phyloP scores from a whole-genome alignment of 768 basidiomycete genomes.

The Suillus ampliporus region DNA sequence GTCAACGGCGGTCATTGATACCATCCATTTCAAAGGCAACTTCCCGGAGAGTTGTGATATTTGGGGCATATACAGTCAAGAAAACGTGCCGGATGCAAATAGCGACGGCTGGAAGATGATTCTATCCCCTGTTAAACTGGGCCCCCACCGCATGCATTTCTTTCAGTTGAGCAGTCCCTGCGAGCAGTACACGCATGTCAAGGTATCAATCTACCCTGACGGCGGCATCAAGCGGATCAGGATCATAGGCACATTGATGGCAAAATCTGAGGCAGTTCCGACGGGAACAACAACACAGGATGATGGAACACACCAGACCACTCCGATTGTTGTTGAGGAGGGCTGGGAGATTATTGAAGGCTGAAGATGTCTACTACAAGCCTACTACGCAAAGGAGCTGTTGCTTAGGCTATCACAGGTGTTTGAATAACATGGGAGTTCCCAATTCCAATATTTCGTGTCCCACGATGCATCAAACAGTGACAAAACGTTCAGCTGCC shows the following conservation, averaged over 20 bases:
- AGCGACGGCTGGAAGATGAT: constrained; percentile 69
- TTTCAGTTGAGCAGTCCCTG: constrained; percentile 76
- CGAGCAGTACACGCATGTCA: constrained; percentile 77
- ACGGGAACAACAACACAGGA: background rate
- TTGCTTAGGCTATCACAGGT: background rate
- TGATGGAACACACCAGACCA: background rate
- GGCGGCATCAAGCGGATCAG: constrained; percentile 94
- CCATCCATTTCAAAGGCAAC: constrained; percentile 94
- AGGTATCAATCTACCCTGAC: constrained; percentile 90
- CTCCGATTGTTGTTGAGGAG: background rate
- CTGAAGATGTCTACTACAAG: background rate
- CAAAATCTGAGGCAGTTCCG: background rate
- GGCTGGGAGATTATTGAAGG: constrained; percentile 8
- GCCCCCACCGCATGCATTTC: constrained; percentile 87
- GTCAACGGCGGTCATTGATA: constrained; percentile 86
- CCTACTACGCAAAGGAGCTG: background rate
- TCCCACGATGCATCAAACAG: too few relatives aligned
- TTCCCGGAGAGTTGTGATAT: constrained; percentile 90
- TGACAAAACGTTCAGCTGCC: too few relatives aligned
- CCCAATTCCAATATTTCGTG: too few relatives aligned
- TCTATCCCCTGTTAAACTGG: constrained; percentile 78
- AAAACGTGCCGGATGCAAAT: constrained; percentile 45
- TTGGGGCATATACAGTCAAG: constrained; percentile 53
- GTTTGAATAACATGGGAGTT: background rate
- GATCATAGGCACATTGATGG: constrained; percentile 55